Percentiles rank a stretch among this genome's conserved stretches.
phyloP scores from a whole-genome alignment of 768 basidiomycete genomes.

The Boletellus sp. region DNA sequence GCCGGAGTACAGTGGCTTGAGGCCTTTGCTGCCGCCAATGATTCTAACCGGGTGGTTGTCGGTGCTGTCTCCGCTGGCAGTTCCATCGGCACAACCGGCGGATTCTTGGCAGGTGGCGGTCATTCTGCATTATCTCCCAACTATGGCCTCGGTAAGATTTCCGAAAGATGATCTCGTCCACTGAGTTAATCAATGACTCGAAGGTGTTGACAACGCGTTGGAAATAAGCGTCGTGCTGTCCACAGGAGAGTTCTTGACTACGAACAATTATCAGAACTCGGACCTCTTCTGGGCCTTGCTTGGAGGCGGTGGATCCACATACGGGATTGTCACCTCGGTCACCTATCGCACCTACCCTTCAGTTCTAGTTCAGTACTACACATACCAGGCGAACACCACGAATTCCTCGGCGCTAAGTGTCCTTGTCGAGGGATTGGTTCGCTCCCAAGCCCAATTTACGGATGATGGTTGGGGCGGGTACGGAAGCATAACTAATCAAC shows the following conservation, averaged over 20 bases:
- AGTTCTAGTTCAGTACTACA: conserved; percentile 30
- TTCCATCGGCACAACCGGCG: conserved; percentile 46
- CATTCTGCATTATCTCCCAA: conserved; percentile 40
- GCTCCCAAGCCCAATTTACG: conserved; percentile 33
- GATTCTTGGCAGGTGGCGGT: conserved; percentile 49
- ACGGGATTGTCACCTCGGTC: conserved; percentile 43
- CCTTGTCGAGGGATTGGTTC: conserved; percentile 35
- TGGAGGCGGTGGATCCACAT: conserved; percentile 49
- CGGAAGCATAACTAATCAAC: neutral
- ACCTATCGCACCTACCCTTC: conserved; percentile 43
- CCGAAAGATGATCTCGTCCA: neutral
- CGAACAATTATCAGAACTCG: conserved; percentile 37
- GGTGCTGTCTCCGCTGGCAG: conserved; percentile 40
- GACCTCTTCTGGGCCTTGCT: conserved; percentile 55
- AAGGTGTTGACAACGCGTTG: conserved; percentile 47
- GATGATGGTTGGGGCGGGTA: conserved; percentile 48
- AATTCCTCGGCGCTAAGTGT: conserved; percentile 24
- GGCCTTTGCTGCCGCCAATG: conserved; percentile 38
- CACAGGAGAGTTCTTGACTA: conserved; percentile 36
- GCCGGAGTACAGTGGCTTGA: conserved; percentile 49
- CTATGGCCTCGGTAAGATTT: conserved; percentile 41
- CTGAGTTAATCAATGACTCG: neutral
- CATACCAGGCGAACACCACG: conserved; percentile 13
- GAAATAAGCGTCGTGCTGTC: conserved; percentile 45
- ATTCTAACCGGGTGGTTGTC: conserved; percentile 38